These are phyloP conservation scores for Scheffersomyces cryptocercus DNA, from an alignment of 1,139 yeast species.

Conservation along the genomic window DNA sequence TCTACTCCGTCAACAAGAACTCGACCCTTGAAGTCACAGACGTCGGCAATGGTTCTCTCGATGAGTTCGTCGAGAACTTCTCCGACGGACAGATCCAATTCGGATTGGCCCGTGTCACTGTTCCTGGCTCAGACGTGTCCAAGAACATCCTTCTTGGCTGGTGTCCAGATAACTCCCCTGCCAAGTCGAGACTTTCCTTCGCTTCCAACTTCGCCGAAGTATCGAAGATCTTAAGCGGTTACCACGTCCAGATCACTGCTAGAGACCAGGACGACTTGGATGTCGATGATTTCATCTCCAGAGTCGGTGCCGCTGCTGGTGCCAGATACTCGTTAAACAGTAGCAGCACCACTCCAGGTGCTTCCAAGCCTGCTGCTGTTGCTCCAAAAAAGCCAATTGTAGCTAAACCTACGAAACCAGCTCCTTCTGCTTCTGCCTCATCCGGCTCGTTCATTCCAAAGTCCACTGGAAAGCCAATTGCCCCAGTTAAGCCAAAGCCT, in stretches of 20 bases:
- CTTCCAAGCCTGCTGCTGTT: slow-evolving; percentile 4
- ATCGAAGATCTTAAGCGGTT: slow-evolving; percentile 69
- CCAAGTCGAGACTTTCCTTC: slow-evolving; percentile 71
- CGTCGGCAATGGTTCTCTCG: slow-evolving; percentile 64
- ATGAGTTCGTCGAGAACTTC: slow-evolving; percentile 78
- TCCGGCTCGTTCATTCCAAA: slow-evolving; percentile 36
- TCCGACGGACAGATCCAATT: slow-evolving; percentile 89
- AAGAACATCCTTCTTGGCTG: slow-evolving; percentile 88
- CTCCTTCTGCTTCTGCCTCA: slow-evolving; percentile 22
- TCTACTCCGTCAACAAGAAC: slow-evolving; percentile 60
- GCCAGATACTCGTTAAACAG: slow-evolving; percentile 82
- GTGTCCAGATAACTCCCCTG: slow-evolving; percentile 88
- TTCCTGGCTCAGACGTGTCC: slow-evolving; percentile 85
- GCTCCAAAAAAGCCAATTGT: slow-evolving; percentile 18
- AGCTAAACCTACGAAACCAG: slow-evolving; percentile 19
- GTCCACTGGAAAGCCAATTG: slow-evolving; percentile 44
- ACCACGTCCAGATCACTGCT: slow-evolving; percentile 97
- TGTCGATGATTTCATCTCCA: slow-evolving; percentile 69
- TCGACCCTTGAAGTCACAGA: slow-evolving; percentile 60
- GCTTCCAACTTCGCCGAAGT: slow-evolving; percentile 77
- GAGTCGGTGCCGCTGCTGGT: slow-evolving; percentile 91
- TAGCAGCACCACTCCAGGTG: slow-evolving; percentile 7
- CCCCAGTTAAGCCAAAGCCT: slow-evolving; percentile 23
- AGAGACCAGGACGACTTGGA: slow-evolving; percentile 89
- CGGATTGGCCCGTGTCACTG: slow-evolving; percentile 85